These are phyloP conservation scores for Sarocladium oryzae DNA, from an alignment of 2,329 filamentous ascomycete genomes.

Conservation along the genomic window DNA sequence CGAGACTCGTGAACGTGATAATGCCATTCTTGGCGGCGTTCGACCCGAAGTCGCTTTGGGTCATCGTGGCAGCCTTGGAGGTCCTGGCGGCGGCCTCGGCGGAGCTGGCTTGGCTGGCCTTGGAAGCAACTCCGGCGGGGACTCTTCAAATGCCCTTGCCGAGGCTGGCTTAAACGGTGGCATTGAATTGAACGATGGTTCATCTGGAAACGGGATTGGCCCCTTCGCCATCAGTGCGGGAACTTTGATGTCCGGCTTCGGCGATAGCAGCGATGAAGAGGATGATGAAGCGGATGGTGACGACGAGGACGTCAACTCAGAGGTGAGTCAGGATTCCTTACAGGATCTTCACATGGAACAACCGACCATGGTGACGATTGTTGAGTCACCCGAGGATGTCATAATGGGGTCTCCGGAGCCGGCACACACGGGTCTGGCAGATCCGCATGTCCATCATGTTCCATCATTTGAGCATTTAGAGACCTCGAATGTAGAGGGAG, in stretches of 20 bases:
- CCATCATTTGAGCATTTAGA: not conserved
- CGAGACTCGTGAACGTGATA: constrained; percentile 91
- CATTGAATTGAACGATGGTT: constrained; percentile 61
- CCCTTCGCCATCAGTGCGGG: constrained; percentile 67
- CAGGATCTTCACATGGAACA: constrained; percentile 5
- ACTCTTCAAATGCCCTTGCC: constrained; percentile 63
- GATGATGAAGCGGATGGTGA: constrained; percentile 89
- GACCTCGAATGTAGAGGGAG: not conserved
- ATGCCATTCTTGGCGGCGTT: constrained; percentile 94
- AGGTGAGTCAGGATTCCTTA: constrained; percentile 47
- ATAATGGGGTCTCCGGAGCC: constrained; percentile 26
- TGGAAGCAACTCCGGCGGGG: constrained; percentile 23
- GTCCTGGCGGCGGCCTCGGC: constrained; percentile 34
- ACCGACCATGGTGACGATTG: constrained; percentile 11
- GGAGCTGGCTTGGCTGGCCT: constrained; percentile 44
- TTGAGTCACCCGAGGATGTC: constrained; percentile 23
- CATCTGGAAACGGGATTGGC: constrained; percentile 58
- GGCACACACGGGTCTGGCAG: constrained; percentile 13
- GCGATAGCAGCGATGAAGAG: constrained; percentile 91
- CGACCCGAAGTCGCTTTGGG: constrained; percentile 84
- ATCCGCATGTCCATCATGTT: too few relatives aligned
- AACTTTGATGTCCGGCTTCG: constrained; percentile 81
- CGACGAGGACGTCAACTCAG: constrained; percentile 65
- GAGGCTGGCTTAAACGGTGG: constrained; percentile 75
- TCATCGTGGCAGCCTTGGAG: constrained; percentile 59